Base-by-base conservation (phyloP, 768 basidiomycete species). In the Botryobasidium botryosum region DNA sequence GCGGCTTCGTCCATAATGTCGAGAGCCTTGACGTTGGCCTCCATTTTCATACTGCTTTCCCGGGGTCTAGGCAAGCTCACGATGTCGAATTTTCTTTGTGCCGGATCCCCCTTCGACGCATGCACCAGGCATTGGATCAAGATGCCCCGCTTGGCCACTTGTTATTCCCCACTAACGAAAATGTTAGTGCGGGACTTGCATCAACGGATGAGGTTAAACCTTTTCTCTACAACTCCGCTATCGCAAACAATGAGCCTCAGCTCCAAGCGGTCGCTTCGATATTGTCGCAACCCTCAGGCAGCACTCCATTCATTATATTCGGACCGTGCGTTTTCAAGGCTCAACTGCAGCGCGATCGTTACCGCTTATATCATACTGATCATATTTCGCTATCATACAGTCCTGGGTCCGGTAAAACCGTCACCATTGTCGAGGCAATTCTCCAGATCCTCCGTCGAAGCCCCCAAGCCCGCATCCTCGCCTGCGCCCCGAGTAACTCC, bases 101-200 rank as follows among this genome's bases (percentile, higher is more conserved):
- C 24, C 46, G 46, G 4, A 47, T 47, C 17, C 46, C 46, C 3
- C 13, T 47, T 1, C 28, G 46, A 15, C 25, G 46, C 15, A 47
- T 47, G 46, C 46, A 47, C 23, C 8, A 45, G 8, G 46, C 46
- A 5, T 6, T 47, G 24, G 39, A 42, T 15, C 23, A 21, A 23
- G 17, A 27, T 13, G 40, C 42, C 40, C 33, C n/a, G 7, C 46
- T 40, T 5, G 29, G 37, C 29, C 43, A 28, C 6, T 10, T 47
- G 13, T 41, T 47, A 23, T 47, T 47, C 32, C 46, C 46, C 4
- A 32, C 27, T 8, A 15, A n/a, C 5, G 27, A 17, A 6, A 28
- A 47, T 17, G 64, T 79, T 35, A 56, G 57, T 1, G 17, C 23
- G 23, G 24, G 23, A 18, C 17, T 47, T 5, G 12, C 13, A 10